Percentiles rank a stretch among this genome's conserved stretches.
phyloP scores from a whole-genome alignment of 192 early-diverging fungal genomes.

The Backusella psychrophila region DNA sequence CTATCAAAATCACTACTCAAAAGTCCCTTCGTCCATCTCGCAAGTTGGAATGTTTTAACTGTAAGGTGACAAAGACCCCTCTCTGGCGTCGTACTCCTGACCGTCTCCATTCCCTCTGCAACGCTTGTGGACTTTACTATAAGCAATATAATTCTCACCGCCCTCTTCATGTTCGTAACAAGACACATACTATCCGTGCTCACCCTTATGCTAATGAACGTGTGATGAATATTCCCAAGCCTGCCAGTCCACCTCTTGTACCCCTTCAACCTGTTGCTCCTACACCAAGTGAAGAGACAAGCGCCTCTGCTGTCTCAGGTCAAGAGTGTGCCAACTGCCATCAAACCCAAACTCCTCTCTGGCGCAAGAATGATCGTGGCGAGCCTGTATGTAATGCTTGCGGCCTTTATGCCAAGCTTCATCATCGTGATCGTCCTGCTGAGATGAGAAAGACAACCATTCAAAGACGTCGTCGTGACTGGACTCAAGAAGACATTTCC shows the following conservation, averaged over 20 bases:
- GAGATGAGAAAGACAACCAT: constrained; percentile 58
- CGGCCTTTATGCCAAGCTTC: constrained; percentile 59
- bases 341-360: constrained; percentile 78
- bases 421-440: constrained; percentile 47
- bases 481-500: constrained; percentile 6
- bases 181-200: constrained; percentile 32
- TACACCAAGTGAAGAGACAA: neutral
- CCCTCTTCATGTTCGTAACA: constrained; percentile 56
- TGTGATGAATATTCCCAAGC: neutral
- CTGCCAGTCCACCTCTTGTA: constrained; percentile 11
- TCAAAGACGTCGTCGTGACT: constrained; percentile 47
- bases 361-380: constrained; percentile 75
- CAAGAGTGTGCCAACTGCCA: constrained; percentile 66
- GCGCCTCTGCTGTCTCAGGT: constrained; percentile 7
- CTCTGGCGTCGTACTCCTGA: constrained; percentile 80
- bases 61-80: constrained; percentile 72
- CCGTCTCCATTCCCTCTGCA: constrained; percentile 77
- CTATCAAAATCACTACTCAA: constrained; percentile 33
- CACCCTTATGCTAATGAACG: constrained; percentile 24
- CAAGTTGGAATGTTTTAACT: constrained; percentile 68
- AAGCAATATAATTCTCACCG: constrained; percentile 62
- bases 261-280: constrained; percentile 14
- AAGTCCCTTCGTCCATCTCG: constrained; percentile 47
- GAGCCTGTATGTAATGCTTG: constrained; percentile 82
- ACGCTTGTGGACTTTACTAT: constrained; percentile 76